These are phyloP conservation scores for Aspergillus ruber DNA, from an alignment of 2,329 filamentous ascomycete species.

Conservation along the genomic window DNA sequence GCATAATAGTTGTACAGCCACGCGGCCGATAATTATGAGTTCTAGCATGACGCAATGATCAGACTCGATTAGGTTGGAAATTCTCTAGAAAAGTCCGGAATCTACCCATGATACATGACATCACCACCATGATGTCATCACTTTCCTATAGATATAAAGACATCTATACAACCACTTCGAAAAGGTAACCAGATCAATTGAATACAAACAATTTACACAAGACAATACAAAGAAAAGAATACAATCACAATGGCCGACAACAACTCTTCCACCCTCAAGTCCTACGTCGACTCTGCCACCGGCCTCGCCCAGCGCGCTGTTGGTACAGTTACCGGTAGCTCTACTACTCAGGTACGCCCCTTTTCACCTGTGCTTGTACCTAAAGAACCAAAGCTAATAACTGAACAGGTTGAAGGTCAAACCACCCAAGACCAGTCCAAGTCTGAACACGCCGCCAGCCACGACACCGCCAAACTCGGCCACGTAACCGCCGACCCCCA, in stretches of 20 bases:
- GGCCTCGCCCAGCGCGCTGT: constrained; percentile 67
- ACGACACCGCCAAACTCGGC: constrained; percentile 59
- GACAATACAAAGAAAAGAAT: background rate
- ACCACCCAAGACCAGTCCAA: constrained; percentile 57
- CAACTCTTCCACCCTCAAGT: constrained; percentile 68
- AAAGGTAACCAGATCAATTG: background rate
- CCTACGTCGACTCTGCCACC: constrained; percentile 65
- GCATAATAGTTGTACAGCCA: too few relatives aligned
- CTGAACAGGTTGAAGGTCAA: constrained; percentile 50
- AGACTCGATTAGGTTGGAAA: background rate
- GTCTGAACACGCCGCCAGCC: constrained; percentile 54
- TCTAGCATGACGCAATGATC: background rate
- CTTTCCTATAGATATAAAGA: background rate
- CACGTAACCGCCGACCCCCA: constrained; percentile 60
- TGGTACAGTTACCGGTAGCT: constrained; percentile 67
- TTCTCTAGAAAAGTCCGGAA: too few relatives aligned
- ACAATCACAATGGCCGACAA: constrained; percentile 21
- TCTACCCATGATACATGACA: background rate
- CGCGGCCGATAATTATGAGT: too few relatives aligned
- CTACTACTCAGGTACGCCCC: constrained; percentile 53
- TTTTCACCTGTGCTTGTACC: background rate
- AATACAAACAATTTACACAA: background rate
- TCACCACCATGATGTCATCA: background rate
- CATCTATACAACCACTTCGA: background rate
- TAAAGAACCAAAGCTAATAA: too few relatives aligned